These are phyloP conservation scores for Blastobotrys attinorum DNA, from an alignment of 805 yeast genomes.

Conservation along the genomic window DNA sequence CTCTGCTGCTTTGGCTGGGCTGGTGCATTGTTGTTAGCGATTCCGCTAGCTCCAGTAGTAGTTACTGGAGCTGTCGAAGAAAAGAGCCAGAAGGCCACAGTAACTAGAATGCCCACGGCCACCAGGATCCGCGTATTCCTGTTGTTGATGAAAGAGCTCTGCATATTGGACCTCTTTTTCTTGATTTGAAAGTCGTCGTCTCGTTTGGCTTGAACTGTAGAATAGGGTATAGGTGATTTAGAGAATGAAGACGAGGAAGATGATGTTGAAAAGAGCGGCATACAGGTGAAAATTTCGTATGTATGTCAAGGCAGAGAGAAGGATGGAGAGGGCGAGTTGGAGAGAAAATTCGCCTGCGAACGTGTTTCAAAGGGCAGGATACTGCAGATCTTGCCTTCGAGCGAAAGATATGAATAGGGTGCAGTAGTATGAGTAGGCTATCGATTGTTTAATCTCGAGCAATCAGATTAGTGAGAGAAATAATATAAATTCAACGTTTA, in stretches of 20 bases:
- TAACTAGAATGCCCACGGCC: background rate
- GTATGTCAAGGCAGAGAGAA: background rate
- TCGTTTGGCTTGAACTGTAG: background rate
- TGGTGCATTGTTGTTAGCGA: background rate
- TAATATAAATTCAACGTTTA: too few species aligned
- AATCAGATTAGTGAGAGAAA: too few species aligned
- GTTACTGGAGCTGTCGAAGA: background rate
- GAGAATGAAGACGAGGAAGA: too few species aligned
- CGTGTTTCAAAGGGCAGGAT: too few species aligned
- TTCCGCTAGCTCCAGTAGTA: conserved; percentile 2
- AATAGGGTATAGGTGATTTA: background rate
- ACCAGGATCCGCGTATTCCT: conserved; percentile 1
- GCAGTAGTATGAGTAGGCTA: too few species aligned
- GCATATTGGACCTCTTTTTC: background rate
- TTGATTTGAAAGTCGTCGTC: conserved; percentile 1
- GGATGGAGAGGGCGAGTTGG: background rate
- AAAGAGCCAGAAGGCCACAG: background rate
- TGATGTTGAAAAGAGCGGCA: background rate
- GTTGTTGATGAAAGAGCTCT: background rate
- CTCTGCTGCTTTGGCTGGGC: background rate
- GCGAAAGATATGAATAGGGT: too few species aligned
- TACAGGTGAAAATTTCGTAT: background rate
- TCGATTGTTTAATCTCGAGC: too few species aligned
- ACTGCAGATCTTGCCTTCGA: too few species aligned
- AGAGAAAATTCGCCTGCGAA: too few species aligned